Conservation (phyloP, 1,284 basidiomycete species). For the Pyrrhoderma noxium region DNA sequence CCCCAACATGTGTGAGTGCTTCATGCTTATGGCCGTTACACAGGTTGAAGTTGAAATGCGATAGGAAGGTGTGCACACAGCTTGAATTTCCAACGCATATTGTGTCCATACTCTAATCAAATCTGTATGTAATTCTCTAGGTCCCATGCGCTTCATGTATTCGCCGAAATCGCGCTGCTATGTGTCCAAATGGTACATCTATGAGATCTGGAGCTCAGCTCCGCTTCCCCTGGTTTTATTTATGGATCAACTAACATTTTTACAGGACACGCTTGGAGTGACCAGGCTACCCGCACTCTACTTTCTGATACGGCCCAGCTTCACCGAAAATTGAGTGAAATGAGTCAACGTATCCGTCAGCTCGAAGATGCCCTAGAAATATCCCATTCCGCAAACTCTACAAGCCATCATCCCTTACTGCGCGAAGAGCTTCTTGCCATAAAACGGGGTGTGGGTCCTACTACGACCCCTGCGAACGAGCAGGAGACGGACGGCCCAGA, state of each 20-base stretch:
- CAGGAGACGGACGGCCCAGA: conserved; percentile 25
- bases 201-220: not conserved
- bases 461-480: conserved; percentile 7
- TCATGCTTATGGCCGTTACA: conserved; percentile 17
- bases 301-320: conserved; percentile 69
- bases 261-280: conserved; percentile 11
- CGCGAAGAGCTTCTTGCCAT: conserved; percentile 43
- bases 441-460: conserved; percentile 24
- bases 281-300: conserved; percentile 44
- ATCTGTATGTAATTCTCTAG: conserved; percentile 27
- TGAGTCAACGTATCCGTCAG: conserved; percentile 54
- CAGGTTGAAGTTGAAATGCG: conserved; percentile 69
- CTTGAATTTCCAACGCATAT: too few species aligned
- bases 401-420: conserved; percentile 57
- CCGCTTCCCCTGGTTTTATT: too few species aligned
- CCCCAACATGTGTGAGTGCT: conserved; percentile 16
- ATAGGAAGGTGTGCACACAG: conserved; percentile 68
- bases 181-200: conserved; percentile 62
- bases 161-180: conserved; percentile 55
- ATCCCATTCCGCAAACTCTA: conserved; percentile 29
- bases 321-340: conserved; percentile 52
- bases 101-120: conserved; percentile 27
- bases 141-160: conserved; percentile 21
- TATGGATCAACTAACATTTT: not conserved
- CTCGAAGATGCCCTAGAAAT: conserved; percentile 57